Percentiles rank a stretch among this genome's conserved stretches.
phyloP scores from a whole-genome alignment of 345 rosid genomes.

The Euclidium syriacum region DNA sequence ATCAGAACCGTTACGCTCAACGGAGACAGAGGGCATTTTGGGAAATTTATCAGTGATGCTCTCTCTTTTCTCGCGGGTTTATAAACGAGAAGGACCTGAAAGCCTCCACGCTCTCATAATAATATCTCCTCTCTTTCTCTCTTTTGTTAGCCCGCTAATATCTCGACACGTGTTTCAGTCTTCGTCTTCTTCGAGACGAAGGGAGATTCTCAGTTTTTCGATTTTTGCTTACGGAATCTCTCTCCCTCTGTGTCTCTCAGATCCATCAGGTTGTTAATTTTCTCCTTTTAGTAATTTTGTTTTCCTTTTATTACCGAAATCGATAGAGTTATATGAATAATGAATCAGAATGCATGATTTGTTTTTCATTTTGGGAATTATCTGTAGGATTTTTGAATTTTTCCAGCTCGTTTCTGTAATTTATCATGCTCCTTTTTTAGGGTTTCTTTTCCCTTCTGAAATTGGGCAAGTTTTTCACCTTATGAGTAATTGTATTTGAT shows the following conservation, averaged over 20 bases:
- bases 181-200: constrained; percentile 12
- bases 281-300: background rate
- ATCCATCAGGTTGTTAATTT: constrained; percentile 24
- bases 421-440: background rate
- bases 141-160: constrained; percentile 8
- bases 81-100: constrained; percentile 28
- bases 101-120: constrained; percentile 3
- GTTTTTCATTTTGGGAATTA: background rate
- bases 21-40: constrained; percentile 18
- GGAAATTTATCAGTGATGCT: background rate
- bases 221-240: constrained; percentile 17
- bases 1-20: constrained; percentile 21
- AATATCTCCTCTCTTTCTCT: background rate
- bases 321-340: background rate
- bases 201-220: constrained; percentile 21
- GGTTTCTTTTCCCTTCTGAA: background rate
- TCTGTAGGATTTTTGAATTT: background rate
- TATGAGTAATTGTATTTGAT: background rate
- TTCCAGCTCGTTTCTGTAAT: background rate
- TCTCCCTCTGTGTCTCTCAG: background rate
- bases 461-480: background rate
- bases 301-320: background rate
- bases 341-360: constrained; percentile 23
- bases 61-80: background rate
- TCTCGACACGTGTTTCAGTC: constrained; percentile 23